Conservation (phyloP, 192 early-diverging fungal genomes). For the Rhizoclosmatium globosum region DNA sequence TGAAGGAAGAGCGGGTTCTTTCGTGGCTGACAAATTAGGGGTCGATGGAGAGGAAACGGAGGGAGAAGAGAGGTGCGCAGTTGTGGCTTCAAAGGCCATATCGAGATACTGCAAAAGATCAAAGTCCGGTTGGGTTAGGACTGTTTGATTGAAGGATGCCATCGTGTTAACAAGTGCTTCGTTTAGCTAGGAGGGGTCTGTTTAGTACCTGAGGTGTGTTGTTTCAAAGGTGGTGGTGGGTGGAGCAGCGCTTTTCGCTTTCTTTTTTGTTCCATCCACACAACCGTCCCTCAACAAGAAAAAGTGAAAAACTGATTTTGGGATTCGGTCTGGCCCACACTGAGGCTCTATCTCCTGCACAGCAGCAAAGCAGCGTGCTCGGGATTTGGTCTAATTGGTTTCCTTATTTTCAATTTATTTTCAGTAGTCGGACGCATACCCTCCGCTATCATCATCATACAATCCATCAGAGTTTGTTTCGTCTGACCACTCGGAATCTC, state of each 20-base stretch:
- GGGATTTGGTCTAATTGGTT: background rate
- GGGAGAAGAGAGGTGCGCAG: background rate
- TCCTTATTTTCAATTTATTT: background rate
- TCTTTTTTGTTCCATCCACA: background rate
- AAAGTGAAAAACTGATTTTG: background rate
- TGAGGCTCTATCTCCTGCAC: too few species aligned
- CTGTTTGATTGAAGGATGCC: background rate
- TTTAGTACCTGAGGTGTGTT: too few species aligned
- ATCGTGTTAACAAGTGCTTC: background rate
- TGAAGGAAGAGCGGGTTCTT: background rate
- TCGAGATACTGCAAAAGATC: background rate
- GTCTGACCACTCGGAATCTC: conserved; percentile 15
- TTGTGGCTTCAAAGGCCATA: background rate
- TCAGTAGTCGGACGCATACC: conserved; percentile 9
- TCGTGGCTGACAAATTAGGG: too few species aligned
- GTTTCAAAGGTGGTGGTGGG: background rate
- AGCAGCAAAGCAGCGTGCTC: too few species aligned
- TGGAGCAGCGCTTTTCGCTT: background rate
- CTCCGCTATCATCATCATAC: background rate
- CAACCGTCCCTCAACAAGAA: background rate
- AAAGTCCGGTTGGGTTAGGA: background rate
- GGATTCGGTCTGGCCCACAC: too few species aligned
- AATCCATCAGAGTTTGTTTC: background rate
- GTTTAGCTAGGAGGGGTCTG: too few species aligned
- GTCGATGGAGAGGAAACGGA: background rate